phyloP scores from a whole-genome alignment of 352 stramenopile genomes.

The Globisporangium carolinianum region DNA sequence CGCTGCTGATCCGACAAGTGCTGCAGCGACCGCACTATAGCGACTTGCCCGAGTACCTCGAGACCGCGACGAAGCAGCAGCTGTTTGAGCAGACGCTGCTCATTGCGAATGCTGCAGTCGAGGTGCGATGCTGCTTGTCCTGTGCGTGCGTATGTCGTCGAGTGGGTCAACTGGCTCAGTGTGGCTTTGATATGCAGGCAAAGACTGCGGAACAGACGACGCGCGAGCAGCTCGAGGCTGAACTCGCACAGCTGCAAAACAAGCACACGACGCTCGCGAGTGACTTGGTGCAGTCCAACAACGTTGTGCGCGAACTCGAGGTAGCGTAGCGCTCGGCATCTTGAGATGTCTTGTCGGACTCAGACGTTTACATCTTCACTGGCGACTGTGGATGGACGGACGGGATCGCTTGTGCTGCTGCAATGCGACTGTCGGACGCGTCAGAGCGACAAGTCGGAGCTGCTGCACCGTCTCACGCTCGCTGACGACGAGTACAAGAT shows the following conservation, averaged over 20 bases:
- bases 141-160: too few relatives aligned
- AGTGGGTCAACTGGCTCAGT: too few relatives aligned
- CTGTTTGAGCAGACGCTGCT: conserved; percentile 40
- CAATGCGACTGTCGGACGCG: neutral
- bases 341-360: neutral
- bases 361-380: too few relatives aligned
- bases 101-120: conserved; percentile 33
- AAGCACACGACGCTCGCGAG: conserved; percentile 15
- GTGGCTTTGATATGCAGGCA: conserved; percentile 9
- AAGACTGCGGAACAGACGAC: conserved; percentile 15
- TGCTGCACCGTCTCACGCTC: conserved; percentile 21
- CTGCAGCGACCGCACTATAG: conserved; percentile 37
- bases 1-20: conserved; percentile 42
- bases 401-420: neutral
- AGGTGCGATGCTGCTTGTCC: conserved; percentile 16
- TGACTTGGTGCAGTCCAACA: conserved; percentile 21
- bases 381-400: too few relatives aligned
- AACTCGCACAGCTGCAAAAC: conserved; percentile 18
- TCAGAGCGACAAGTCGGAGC: conserved; percentile 10
- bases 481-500: conserved; percentile 29
- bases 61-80: conserved; percentile 29
- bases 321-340: conserved; percentile 1
- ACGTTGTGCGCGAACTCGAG: conserved; percentile 15
- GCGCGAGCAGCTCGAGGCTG: conserved; percentile 13
- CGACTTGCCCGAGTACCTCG: conserved; percentile 29